Conservation (phyloP, 345 rosid genomes). For the Limnanthes douglasii region DNA sequence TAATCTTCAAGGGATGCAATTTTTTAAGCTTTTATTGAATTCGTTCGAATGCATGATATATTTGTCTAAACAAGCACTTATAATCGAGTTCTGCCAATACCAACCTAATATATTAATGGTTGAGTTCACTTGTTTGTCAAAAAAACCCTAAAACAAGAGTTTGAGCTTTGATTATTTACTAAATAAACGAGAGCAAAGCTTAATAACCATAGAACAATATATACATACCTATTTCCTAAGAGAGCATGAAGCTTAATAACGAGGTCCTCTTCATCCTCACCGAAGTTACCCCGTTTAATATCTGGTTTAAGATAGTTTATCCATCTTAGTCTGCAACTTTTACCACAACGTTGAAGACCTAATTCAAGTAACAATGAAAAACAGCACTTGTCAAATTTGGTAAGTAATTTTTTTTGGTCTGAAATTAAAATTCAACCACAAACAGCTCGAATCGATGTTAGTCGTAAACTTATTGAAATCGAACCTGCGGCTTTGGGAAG, state of each 20-base stretch:
- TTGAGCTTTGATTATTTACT: too few species aligned
- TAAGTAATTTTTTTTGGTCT: too few species aligned
- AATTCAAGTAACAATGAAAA: too few species aligned
- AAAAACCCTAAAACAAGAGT: too few species aligned
- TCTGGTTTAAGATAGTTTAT: conserved; percentile 40
- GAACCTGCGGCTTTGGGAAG: conserved; percentile 51
- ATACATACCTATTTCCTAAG: conserved; percentile 34
- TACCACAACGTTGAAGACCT: conserved; percentile 50
- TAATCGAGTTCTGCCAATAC: too few species aligned
- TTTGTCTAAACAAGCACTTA: too few species aligned
- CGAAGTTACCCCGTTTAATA: conserved; percentile 46
- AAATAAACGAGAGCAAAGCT: too few species aligned
- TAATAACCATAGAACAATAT: too few species aligned
- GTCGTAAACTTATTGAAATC: not conserved
- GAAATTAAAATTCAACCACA: too few species aligned
- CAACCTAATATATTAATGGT: not conserved
- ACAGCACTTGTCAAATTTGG: too few species aligned
- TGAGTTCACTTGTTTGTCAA: not conserved
- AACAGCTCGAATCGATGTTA: not conserved
- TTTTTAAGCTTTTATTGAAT: not conserved
- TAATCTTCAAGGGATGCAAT: not conserved
- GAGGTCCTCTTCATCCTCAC: conserved; percentile 62
- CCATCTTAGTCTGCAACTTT: conserved; percentile 59
- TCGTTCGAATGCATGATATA: too few species aligned
- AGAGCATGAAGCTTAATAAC: conserved; percentile 66